Base-by-base conservation (phyloP, 2,329 filamentous ascomycete genomes). In the Trichoderma cornu-damae region DNA sequence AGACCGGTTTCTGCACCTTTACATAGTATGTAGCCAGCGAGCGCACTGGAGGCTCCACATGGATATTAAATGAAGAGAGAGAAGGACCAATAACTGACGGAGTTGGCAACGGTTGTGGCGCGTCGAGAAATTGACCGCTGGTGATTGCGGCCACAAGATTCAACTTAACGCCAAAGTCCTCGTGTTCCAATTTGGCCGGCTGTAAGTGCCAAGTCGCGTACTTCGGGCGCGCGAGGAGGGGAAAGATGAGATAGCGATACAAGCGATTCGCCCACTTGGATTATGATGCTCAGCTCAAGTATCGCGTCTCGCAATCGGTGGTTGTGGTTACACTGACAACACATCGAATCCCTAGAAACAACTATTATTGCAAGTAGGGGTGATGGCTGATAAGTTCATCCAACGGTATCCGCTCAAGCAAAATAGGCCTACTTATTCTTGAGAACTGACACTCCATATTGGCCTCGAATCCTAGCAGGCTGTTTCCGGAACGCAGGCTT, bases 21-120 rank as follows among this genome's bases (percentile, higher is more conserved):
- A 4, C 14, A 24, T 16, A n/a, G n/a, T n/a, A n/a, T n/a, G n/a
- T n/a, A n/a, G n/a, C n/a, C n/a, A n/a, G n/a, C n/a, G 7, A 35
- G 28, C 12, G 2, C 42, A 14, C 20, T 14, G 6, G 9, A 34
- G 6, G 20, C 32, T 35, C 32, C 47, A 16, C 8, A 37, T 38
- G 43, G 8, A 16, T n/a, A n/a, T 11, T 30, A 32, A 24, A 11
- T 6, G 11, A 24, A 18, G 43, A 24, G 43, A 46, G 20, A 8
- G n/a, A 11, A 32, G 16, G 18, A 34, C 18, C 24, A 34, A 44
- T 5, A 12, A 24, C 20, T n/a, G 30, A 34, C 40, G 12, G 30
- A 37, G 40, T 37, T 11, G 51, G 40, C 30, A 54, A 8, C 20
- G 22, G 40, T 20, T 54, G 40, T 54, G 51, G 51, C 51, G 51